phyloP scores from a whole-genome alignment of 2,329 filamentous ascomycete species.

The Exserohilum rostratum region DNA sequence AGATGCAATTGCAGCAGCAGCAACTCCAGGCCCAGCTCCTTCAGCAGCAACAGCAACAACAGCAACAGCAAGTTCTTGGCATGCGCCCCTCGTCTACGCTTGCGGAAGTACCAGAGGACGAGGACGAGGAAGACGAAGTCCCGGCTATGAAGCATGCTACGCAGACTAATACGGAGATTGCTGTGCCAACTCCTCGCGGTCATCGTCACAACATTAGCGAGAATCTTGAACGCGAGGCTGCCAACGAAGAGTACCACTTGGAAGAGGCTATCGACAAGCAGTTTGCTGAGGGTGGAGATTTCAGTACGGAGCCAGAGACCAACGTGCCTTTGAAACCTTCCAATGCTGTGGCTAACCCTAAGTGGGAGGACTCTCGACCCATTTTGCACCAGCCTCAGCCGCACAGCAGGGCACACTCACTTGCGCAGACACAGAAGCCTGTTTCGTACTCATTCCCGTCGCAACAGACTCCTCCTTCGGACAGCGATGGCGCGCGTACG shows the following conservation, averaged over 20 bases:
- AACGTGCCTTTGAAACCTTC: conserved; percentile 35
- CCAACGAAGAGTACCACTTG: conserved; percentile 83
- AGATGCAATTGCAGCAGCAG: conserved; percentile 58
- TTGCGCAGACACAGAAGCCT: conserved; percentile 66
- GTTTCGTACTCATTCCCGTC: conserved; percentile 39
- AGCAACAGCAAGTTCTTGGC: conserved; percentile 55
- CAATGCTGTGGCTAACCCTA: conserved; percentile 33
- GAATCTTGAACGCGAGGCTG: conserved; percentile 81
- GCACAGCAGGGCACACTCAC: conserved; percentile 74
- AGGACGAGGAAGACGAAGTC: conserved; percentile 63
- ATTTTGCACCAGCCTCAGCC: conserved; percentile 74
- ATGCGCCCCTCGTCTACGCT: conserved; percentile 56
- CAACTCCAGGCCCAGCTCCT: conserved; percentile 60
- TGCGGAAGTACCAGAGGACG: conserved; percentile 75
- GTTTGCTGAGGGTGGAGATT: conserved; percentile 73
- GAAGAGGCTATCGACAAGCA: conserved; percentile 80
- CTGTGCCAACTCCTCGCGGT: conserved; percentile 64
- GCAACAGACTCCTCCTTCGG: conserved; percentile 40
- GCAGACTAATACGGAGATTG: conserved; percentile 59
- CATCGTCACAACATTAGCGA: conserved; percentile 76
- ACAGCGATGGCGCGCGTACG: conserved; percentile 50
- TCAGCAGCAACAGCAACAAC: conserved; percentile 53
- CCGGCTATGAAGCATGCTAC: conserved; percentile 47
- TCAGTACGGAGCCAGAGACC: conserved; percentile 63
- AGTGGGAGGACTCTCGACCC: conserved; percentile 43